Base-by-base conservation (phyloP, 768 basidiomycete species). In the Suillus brevipes region DNA sequence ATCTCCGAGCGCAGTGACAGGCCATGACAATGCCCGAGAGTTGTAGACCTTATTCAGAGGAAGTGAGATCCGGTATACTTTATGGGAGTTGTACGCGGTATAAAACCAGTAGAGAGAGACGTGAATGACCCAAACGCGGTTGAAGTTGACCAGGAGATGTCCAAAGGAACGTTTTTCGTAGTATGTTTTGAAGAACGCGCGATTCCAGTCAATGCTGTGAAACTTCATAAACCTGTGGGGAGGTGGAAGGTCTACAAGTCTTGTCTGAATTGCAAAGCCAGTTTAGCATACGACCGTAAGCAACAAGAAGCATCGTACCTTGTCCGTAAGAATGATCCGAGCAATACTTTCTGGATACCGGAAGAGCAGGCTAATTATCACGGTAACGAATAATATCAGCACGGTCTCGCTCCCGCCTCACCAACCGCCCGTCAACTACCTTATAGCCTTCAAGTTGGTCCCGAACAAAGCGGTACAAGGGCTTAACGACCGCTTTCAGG, bases 291-390 rank as follows among this genome's bases (percentile, higher is more conserved):
- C 9, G 4, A 9, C 6, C 28, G 9, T 6, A 8, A 0, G 38
- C 23, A 20, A 1, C 4, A 42, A 23, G 28, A 14, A 50, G 23
- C 31, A 6, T 66, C 75, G 18, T 69, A 94, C 94, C 86, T 94
- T 97, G 83, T 98, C 94, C 20, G 80, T 85, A 49, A 98, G 83
- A 3, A 89, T 86, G 71, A 99, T 99, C 37, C 94, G 83, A 12
- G 95, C 92, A 71, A 99, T 95, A 38, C 97, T 97, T 68, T 99
- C 97, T 3, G 97, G 97, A 76, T 99, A 99, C 97, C 97, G 99
- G 78, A 99, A 99, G 56, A 99, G 80, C 76, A 99, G 97, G 75
- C 99, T 99, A 67, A 99, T n/a, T 91, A 78, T 99, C 97, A 77
- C 99, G 97, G 72, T 99, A 99, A 5, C 97, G 97, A 72, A 99